Conservation (phyloP, 345 rosid genomes). For the Boechera retrofracta region DNA sequence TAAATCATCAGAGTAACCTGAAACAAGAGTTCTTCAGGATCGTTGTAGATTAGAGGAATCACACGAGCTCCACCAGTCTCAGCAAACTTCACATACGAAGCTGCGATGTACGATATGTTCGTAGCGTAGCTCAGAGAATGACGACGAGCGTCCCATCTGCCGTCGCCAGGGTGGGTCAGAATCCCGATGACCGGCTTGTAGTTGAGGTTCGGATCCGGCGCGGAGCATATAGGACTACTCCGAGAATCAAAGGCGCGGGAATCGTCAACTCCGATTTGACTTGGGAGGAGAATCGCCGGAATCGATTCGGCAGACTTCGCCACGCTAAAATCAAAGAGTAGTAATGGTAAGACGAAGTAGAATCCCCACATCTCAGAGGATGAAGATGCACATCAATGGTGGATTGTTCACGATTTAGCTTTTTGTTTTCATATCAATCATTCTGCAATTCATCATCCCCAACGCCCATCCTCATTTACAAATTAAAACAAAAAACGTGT, state of each 20-base stretch:
- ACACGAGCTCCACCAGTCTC: slow-evolving; percentile 94
- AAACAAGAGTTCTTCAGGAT: slow-evolving; percentile 66
- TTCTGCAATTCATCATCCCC: background rate
- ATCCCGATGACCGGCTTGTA: slow-evolving; percentile 83
- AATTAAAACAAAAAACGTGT: background rate
- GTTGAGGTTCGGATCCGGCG: slow-evolving; percentile 57
- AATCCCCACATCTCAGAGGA: slow-evolving; percentile 26
- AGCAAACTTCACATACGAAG: slow-evolving; percentile 85
- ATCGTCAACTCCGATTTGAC: slow-evolving; percentile 36
- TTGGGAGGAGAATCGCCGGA: slow-evolving; percentile 52
- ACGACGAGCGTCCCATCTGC: slow-evolving; percentile 34
- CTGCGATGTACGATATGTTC: slow-evolving; percentile 65
- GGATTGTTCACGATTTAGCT: background rate
- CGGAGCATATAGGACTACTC: slow-evolving; percentile 48
- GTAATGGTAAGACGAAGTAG: slow-evolving; percentile 7
- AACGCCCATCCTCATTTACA: background rate
- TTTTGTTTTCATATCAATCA: background rate
- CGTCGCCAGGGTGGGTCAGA: slow-evolving; percentile 85
- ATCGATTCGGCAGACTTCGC: background rate
- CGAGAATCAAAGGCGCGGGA: slow-evolving; percentile 2
- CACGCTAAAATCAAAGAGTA: background rate
- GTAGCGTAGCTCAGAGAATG: slow-evolving; percentile 43
- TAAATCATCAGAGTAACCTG: slow-evolving; percentile 50
- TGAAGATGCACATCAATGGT: background rate
- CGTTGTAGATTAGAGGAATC: slow-evolving; percentile 81